Evolutionary conservation across 1,139 yeast species (phyloP).

Genomic region (Candida glucosophila): DNA sequence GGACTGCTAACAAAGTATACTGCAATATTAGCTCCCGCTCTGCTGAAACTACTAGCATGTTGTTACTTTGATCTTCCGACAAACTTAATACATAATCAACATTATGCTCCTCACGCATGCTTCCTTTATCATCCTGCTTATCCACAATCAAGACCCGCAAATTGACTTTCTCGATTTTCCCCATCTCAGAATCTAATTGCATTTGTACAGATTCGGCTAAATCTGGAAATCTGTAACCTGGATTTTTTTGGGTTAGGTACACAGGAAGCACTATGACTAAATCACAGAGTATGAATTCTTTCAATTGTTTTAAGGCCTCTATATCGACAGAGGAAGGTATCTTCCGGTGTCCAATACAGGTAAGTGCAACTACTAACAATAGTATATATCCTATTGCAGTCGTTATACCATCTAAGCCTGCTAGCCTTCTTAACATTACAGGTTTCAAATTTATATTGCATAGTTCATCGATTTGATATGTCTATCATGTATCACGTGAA

Average conservation of each 20-base stretch:
- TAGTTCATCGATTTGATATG: too few species aligned
- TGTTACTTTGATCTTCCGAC: conserved; percentile 14
- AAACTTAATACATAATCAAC: conserved; percentile 26
- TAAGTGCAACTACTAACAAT: too few species aligned
- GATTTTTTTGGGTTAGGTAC: conserved; percentile 26
- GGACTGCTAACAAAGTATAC: conserved; percentile 21
- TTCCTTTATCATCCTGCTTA: conserved; percentile 5
- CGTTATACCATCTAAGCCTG: too few species aligned
- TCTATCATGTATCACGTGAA: too few species aligned
- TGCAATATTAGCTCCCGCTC: conserved; percentile 31
- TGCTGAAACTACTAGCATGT: conserved; percentile 18
- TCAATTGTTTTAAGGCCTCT: not conserved
- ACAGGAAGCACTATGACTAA: conserved; percentile 15
- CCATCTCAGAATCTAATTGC: conserved; percentile 25
- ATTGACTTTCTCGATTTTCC: conserved; percentile 5
- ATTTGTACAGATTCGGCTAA: conserved; percentile 31
- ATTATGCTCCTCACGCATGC: conserved; percentile 4
- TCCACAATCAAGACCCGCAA: conserved; percentile 10
- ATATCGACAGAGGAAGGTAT: too few species aligned
- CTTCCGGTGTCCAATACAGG: too few species aligned
- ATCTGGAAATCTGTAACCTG: conserved; percentile 41
- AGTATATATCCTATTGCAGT: too few species aligned
- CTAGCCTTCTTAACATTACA: too few species aligned
- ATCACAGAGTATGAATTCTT: conserved; percentile 1
- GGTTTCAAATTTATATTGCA: too few species aligned